Evolutionary conservation across 2,329 filamentous ascomycete species (phyloP), one percentile per base, ranked within the genome.

Genomic region (Fusarium vanettenii): DNA sequence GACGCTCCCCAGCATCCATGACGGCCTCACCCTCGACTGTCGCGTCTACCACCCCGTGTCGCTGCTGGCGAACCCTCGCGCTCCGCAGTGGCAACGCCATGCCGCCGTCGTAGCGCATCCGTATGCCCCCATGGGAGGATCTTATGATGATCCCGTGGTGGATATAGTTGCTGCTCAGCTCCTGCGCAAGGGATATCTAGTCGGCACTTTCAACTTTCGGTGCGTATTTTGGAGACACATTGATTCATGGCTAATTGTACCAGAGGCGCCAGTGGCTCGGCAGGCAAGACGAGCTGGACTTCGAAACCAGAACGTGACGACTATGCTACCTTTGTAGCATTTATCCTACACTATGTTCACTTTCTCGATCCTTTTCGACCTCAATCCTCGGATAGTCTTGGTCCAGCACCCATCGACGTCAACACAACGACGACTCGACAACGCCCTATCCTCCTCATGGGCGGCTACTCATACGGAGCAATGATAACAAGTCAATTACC

Each of bases 121-220:
- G 0, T 98, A 98, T 80, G 95, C 94, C 37, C 92, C 94, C 0
- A 86, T 98, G 61, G 97, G 97, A 6, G 97, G 96, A 6, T 92
- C 87, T 81, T 97, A 92, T 80, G 94, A 98, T 80, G 95, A 98
- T 80, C 89, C 90, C 0, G 88, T 98, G 1, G 92, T 98, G 1
- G 87, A 90, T n/a, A 86, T 90, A 10, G 84, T 93, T 4, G 90
- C 89, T 1, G 85, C 86, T 2, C 88, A 92, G 67, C 86, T 97
- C 55, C 82, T 97, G n/a, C 85, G 88, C 6, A 84, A 87, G 62
- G 94, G 94, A 2, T 97, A 91, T 78, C 81, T 97, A 2, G 93
- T 98, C 3, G 92, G 89, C 9, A 97, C 95, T 0, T 98, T 98
- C 83, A 98, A 98, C 80, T 98, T 98, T 81, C 90, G 95, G 93